Evolutionary conservation across 495 filamentous ascomycete genomes (phyloP), one percentile per base, ranked within the genome.

Genomic region (Recurvomyces mirabilis): DNA sequence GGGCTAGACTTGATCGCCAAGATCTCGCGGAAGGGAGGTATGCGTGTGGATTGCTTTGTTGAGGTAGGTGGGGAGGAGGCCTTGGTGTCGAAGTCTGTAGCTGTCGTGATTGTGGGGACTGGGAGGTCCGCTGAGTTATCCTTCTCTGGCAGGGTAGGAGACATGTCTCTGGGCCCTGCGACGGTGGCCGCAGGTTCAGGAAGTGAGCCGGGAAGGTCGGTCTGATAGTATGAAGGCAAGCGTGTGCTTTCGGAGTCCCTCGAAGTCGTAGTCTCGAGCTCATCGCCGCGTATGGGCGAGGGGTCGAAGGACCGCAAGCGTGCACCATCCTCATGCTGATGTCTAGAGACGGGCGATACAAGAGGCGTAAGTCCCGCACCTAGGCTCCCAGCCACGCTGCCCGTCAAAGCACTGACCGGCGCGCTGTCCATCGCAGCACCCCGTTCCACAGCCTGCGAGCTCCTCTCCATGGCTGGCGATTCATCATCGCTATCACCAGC

Each of bases 11-110:
- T 68, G 25, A 85, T 65, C 4, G 73, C 72, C 37, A 85, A 64
- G 36, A 91, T 89, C 28, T 87, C 78, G 18, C 81, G 73, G 62
- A 87, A 87, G 25, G 52, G 45, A 1, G 53, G 46, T 21, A 53
- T 39, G 20, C 45, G 45, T 14, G 7, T 20, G 3, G 3, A 10
- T 6, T 3, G 15, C 4, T 13, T 22, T n/a, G n/a, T n/a, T n/a
- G n/a, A n/a, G n/a, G n/a, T n/a, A n/a, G n/a, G n/a, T n/a, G n/a
- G n/a, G n/a, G n/a, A n/a, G n/a, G n/a, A n/a, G n/a, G n/a, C n/a
- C n/a, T n/a, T n/a, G n/a, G n/a, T n/a, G n/a, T n/a, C n/a, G n/a
- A n/a, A n/a, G n/a, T n/a, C n/a, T n/a, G n/a, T n/a, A n/a, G n/a
- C n/a, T n/a, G n/a, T n/a, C n/a, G n/a, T n/a, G n/a, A n/a, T n/a